A percentile compares a stretch with the other conserved stretches of the same genome.
Conservation (phyloP, 768 basidiomycete genomes). For the Porphyrellus cyaneotinctus region DNA sequence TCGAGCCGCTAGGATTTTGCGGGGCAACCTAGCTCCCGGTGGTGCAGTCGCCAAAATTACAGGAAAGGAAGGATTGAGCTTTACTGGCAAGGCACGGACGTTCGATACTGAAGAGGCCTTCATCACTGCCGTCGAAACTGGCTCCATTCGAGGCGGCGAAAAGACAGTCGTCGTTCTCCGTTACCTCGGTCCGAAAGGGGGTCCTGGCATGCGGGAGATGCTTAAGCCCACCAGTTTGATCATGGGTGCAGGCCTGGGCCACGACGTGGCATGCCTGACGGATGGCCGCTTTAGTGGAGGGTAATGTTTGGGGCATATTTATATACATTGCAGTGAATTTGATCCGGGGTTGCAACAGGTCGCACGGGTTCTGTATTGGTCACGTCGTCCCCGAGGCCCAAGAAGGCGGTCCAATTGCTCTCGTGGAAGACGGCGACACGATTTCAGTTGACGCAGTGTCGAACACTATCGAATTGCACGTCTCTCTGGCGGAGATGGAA, state of each 20-base stretch:
- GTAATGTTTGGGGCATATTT: slow-evolving; percentile 44
- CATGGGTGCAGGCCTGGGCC: slow-evolving; percentile 96
- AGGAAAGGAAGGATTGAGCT: slow-evolving; percentile 88
- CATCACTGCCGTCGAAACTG: slow-evolving; percentile 80
- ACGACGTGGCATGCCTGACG: slow-evolving; percentile 94
- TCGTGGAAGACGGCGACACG: slow-evolving; percentile 82
- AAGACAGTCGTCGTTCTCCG: slow-evolving; percentile 95
- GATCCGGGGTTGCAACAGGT: slow-evolving; percentile 44
- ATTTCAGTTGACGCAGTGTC: slow-evolving; percentile 86
- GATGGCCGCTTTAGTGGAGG: slow-evolving; percentile 98
- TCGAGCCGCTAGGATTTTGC: slow-evolving; percentile 62
- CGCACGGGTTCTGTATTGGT: slow-evolving; percentile 94
- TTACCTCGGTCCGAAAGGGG: slow-evolving; percentile 95
- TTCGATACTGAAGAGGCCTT: slow-evolving; percentile 92
- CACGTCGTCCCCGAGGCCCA: slow-evolving; percentile 97
- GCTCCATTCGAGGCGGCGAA: slow-evolving; percentile 88
- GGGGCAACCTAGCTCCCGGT: slow-evolving; percentile 89
- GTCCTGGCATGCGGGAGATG: slow-evolving; percentile 99
- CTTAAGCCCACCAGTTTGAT: slow-evolving; percentile 95
- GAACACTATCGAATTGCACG: slow-evolving; percentile 76
- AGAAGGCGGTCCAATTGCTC: slow-evolving; percentile 88
- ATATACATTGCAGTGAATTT: slow-evolving; percentile 7
- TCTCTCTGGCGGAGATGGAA: slow-evolving; percentile 77
- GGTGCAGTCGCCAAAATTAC: slow-evolving; percentile 98
- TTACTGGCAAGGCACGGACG: slow-evolving; percentile 87